Conservation (phyloP, 768 basidiomycete genomes). For the Tylopilus subfusipes region DNA sequence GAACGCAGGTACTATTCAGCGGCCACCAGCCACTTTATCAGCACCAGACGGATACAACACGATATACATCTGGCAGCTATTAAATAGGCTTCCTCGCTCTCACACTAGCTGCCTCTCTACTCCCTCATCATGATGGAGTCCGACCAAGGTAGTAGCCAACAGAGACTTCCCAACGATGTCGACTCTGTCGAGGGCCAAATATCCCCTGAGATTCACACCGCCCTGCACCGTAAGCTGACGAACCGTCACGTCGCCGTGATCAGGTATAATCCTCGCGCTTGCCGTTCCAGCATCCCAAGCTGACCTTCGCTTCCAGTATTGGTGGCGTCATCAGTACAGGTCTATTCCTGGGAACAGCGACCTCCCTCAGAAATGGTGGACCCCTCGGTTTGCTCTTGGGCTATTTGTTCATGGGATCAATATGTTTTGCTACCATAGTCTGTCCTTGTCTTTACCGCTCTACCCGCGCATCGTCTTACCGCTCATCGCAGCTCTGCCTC, state of each 20-base stretch:
- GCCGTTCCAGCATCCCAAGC: background rate
- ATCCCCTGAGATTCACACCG: background rate
- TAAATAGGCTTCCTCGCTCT: background rate
- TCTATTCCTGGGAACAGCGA: background rate
- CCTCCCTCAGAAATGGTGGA: background rate
- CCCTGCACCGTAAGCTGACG: background rate
- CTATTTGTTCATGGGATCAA: background rate
- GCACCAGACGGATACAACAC: background rate
- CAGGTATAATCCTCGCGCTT: background rate
- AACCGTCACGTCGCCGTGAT: constrained; percentile 4
- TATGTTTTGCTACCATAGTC: constrained; percentile 3
- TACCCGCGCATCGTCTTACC: background rate
- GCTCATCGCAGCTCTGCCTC: background rate
- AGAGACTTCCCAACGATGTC: background rate
- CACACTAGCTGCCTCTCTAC: background rate
- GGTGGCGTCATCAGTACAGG: constrained; percentile 1
- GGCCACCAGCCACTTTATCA: background rate
- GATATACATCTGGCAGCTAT: background rate
- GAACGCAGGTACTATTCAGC: no score
- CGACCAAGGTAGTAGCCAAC: background rate
- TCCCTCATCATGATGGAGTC: background rate
- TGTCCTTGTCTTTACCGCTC: no score
- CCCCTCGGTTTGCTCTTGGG: background rate
- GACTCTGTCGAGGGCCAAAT: background rate
- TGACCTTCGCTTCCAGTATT: background rate